A percentile compares a stretch with the other conserved stretches of the same genome.
These are phyloP conservation scores for Haematococcus lacustris DNA, from an alignment of 139 green algal species.

Conservation along the genomic window DNA sequence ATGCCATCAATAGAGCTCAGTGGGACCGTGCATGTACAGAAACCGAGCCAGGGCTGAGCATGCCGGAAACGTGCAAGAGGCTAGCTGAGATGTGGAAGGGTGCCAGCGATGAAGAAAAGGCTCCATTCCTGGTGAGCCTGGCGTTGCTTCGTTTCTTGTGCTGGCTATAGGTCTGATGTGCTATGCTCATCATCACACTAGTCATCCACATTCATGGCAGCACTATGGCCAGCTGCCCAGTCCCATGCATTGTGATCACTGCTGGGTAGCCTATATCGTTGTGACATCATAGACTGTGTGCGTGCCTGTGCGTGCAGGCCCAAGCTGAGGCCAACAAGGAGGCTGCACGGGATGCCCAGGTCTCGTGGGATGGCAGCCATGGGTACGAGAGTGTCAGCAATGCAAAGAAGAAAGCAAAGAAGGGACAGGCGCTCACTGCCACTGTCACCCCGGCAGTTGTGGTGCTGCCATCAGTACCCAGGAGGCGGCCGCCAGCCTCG, in stretches of 20 bases:
- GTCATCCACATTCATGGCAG: background rate
- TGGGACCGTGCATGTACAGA: constrained; percentile 5
- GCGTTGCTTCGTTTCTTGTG: background rate
- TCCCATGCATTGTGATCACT: background rate
- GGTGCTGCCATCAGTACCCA: background rate
- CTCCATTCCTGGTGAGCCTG: constrained; percentile 32
- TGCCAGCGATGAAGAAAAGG: constrained; percentile 53
- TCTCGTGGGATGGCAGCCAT: background rate
- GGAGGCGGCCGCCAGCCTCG: too few species aligned
- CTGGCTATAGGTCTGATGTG: background rate
- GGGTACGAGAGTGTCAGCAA: background rate
- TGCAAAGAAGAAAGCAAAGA: background rate
- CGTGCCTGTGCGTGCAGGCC: background rate
- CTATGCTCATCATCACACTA: background rate
- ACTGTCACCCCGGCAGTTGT: background rate
- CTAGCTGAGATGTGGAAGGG: constrained; percentile 50
- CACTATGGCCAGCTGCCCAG: background rate
- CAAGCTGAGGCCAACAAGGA: constrained; percentile 1
- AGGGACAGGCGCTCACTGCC: background rate
- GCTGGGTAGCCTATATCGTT: background rate
- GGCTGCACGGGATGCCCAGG: background rate
- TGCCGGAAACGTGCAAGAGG: constrained; percentile 49
- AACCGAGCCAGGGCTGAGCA: constrained; percentile 5
- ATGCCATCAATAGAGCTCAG: too few species aligned
- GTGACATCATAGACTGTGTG: background rate